Percentiles rank a stretch among this genome's conserved stretches.
Conservation (phyloP, 139 green algal genomes). For the Yamagishiella unicocca region DNA sequence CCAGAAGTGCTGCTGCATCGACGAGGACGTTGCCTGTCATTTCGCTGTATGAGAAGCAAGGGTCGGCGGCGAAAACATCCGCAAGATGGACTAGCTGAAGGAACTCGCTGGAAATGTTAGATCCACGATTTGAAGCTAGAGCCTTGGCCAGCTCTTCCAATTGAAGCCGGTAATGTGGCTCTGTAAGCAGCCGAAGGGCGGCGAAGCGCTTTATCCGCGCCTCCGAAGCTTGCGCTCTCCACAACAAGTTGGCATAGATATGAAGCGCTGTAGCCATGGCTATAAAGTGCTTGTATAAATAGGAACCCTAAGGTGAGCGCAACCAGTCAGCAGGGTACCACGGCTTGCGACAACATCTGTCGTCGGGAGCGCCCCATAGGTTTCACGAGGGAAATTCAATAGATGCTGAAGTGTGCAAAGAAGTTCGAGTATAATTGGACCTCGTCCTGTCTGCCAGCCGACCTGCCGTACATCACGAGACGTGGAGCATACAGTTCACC, state of each 20-base stretch:
- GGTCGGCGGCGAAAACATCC: not conserved
- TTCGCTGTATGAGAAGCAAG: not conserved
- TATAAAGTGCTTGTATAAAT: too few relatives aligned
- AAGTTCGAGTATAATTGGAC: too few relatives aligned
- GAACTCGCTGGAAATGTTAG: not conserved
- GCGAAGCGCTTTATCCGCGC: not conserved
- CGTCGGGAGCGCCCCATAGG: too few relatives aligned
- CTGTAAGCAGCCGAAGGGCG: not conserved
- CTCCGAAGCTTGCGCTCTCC: not conserved
- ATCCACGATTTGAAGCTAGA: not conserved
- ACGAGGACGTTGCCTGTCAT: not conserved
- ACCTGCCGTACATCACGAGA: too few relatives aligned
- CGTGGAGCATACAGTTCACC: too few relatives aligned
- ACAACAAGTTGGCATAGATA: slow-evolving; percentile 21
- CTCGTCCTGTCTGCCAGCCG: too few relatives aligned
- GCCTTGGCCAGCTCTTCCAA: not conserved
- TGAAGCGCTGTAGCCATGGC: not conserved
- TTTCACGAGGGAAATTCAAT: too few relatives aligned
- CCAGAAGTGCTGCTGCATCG: not conserved
- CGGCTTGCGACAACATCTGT: too few relatives aligned
- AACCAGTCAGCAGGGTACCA: too few relatives aligned
- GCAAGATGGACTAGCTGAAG: not conserved
- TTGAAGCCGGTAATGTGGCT: not conserved
- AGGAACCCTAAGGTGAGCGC: too few relatives aligned
- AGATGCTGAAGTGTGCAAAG: too few relatives aligned